Percentiles rank a stretch among this genome's conserved stretches.
These are phyloP conservation scores for Trichoderma breve DNA, from an alignment of 2,329 filamentous ascomycete species.

Conservation along the genomic window DNA sequence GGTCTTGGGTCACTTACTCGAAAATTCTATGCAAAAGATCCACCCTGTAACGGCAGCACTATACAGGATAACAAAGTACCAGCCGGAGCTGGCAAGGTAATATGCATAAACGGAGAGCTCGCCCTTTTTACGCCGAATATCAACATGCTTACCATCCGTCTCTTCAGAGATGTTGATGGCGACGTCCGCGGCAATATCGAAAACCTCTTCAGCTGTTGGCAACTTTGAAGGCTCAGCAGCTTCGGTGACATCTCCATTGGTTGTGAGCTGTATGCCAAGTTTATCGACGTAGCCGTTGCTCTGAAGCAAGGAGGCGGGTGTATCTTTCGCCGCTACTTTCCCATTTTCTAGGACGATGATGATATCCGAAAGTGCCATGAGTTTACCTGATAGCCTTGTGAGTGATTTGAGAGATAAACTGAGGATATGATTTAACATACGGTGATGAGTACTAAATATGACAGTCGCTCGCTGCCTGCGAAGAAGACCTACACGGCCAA, in stretches of 20 bases:
- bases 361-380: conserved; percentile 13
- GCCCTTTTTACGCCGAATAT: conserved; percentile 15
- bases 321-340: neutral
- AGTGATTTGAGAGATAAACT: neutral
- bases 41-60: neutral
- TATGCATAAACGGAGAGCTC: conserved; percentile 16
- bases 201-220: neutral
- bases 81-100: conserved; percentile 14
- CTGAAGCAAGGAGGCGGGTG: neutral
- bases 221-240: neutral
- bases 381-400: neutral
- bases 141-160: neutral
- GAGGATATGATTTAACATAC: neutral
- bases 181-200: conserved; percentile 8
- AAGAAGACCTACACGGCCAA: conserved; percentile 43
- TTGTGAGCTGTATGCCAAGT: neutral
- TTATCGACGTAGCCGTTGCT: conserved; percentile 11
- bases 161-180: neutral
- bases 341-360: conserved; percentile 9
- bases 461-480: conserved; percentile 38
- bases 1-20: neutral
- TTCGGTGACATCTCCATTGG: neutral
- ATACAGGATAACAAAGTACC: conserved; percentile 4
- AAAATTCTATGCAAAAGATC: conserved; percentile 18
- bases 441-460: conserved; percentile 39